Percentiles rank a stretch among this genome's conserved stretches.
phyloP scores from a whole-genome alignment of 208 protist species.

The Blastocrithidia nonstop region DNA sequence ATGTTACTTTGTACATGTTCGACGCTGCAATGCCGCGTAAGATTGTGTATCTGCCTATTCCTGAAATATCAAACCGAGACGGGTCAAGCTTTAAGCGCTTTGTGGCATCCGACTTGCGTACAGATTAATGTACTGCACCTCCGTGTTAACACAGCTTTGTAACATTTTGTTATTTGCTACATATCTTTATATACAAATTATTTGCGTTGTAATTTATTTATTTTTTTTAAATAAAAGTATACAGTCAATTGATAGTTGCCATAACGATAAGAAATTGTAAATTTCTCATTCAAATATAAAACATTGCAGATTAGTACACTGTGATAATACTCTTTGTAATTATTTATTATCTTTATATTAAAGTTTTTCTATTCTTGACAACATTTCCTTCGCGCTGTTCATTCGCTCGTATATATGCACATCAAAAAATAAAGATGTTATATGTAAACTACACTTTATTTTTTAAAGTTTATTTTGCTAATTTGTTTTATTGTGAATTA shows the following conservation, averaged over 20 bases:
- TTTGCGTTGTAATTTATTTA: not conserved
- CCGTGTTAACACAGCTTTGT: not conserved
- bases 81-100: conserved; percentile 61
- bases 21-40: conserved; percentile 62
- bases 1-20: conserved; percentile 81
- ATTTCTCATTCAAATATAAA: too few relatives aligned
- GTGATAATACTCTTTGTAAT: too few relatives aligned
- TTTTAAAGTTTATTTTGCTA: conserved; percentile 4
- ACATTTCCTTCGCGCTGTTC: too few relatives aligned
- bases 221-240: conserved; percentile 5
- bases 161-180: not conserved
- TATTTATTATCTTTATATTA: too few relatives aligned
- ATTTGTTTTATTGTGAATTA: conserved; percentile 5
- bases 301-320: too few relatives aligned
- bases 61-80: conserved; percentile 69
- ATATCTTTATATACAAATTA: not conserved
- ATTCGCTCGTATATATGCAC: too few relatives aligned
- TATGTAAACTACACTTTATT: too few relatives aligned
- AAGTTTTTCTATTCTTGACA: too few relatives aligned
- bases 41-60: conserved; percentile 61
- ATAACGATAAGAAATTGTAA: too few relatives aligned
- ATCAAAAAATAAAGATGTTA: too few relatives aligned
- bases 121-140: not conserved
- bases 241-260: too few relatives aligned
- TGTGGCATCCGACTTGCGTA: conserved; percentile 35